phyloP scores from a whole-genome alignment of 2,329 filamentous ascomycete species.

The Pleomassaria siparia region DNA sequence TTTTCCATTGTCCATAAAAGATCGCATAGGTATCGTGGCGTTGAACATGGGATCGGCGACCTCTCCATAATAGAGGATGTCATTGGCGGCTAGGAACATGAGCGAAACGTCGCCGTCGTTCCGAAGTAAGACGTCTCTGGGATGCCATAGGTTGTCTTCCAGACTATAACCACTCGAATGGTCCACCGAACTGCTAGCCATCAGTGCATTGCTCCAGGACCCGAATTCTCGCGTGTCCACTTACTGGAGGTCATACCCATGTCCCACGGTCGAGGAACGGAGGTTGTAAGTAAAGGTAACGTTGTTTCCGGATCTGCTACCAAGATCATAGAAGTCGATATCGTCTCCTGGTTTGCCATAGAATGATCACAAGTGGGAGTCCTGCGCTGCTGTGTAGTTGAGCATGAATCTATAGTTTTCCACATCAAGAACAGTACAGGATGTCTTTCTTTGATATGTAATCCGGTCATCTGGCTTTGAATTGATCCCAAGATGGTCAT shows the following conservation, averaged over 20 bases:
- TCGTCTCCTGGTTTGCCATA: too few species aligned
- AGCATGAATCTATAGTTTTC: not conserved
- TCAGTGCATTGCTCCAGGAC: not conserved
- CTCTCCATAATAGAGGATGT: slow-evolving; percentile 7
- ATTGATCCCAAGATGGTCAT: slow-evolving; percentile 18
- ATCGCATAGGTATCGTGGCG: not conserved
- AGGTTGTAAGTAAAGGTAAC: slow-evolving; percentile 6
- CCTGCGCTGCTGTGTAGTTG: too few species aligned
- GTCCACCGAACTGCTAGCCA: not conserved
- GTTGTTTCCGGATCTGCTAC: slow-evolving; percentile 5
- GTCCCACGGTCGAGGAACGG: slow-evolving; percentile 2
- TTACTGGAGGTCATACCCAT: slow-evolving; percentile 6
- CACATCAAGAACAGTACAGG: slow-evolving; percentile 15
- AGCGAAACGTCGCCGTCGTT: slow-evolving; percentile 9
- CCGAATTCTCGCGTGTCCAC: not conserved
- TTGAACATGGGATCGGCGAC: slow-evolving; percentile 11
- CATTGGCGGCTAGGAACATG: slow-evolving; percentile 10
- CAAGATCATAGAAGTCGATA: not conserved
- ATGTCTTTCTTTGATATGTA: slow-evolving; percentile 5
- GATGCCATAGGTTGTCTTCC: slow-evolving; percentile 7
- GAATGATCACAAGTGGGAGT: too few species aligned
- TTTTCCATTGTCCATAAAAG: slow-evolving; percentile 3
- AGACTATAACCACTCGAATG: not conserved
- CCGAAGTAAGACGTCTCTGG: slow-evolving; percentile 5
- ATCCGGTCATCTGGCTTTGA: slow-evolving; percentile 11